Evolutionary conservation across 2,329 filamentous ascomycete genomes (phyloP).

Genomic region (Drechslerella coelobrocha): DNA sequence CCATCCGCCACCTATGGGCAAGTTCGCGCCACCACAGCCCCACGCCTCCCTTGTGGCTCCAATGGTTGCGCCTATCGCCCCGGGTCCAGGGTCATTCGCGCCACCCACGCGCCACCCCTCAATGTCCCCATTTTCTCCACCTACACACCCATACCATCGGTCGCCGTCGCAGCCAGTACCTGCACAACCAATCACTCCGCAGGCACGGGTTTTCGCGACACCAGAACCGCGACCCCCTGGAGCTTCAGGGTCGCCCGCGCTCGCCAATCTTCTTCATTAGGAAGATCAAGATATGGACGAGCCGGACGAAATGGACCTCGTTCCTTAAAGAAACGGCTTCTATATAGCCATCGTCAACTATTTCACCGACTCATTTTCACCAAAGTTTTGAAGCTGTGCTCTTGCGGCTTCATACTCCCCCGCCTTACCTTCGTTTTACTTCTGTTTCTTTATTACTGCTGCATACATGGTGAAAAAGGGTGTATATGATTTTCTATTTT

Average conservation of each 20-base stretch:
- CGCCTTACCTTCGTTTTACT: constrained; percentile 10
- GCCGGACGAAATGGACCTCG: constrained; percentile 18
- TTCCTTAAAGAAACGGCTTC: constrained; percentile 5
- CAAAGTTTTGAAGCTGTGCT: not conserved
- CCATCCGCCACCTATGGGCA: constrained; percentile 36
- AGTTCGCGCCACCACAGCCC: constrained; percentile 41
- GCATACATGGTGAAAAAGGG: constrained; percentile 50
- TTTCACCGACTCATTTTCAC: constrained; percentile 16
- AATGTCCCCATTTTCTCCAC: constrained; percentile 36
- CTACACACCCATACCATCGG: constrained; percentile 33
- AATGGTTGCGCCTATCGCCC: constrained; percentile 44
- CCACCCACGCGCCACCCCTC: constrained; percentile 30
- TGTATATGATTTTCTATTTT: not conserved
- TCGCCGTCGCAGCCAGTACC: constrained; percentile 38
- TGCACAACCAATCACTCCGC: constrained; percentile 30
- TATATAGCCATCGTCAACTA: constrained; percentile 2
- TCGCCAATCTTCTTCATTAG: constrained; percentile 55
- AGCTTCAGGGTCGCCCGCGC: constrained; percentile 54
- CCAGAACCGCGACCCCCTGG: constrained; percentile 47
- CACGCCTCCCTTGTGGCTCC: constrained; percentile 4
- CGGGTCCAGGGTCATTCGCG: constrained; percentile 23
- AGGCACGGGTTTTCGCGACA: constrained; percentile 42
- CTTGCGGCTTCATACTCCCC: not conserved
- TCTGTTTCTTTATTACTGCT: constrained; percentile 5
- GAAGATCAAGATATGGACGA: constrained; percentile 24